A percentile compares a stretch with the other conserved stretches of the same genome.
Conservation (phyloP, 805 yeast genomes). For the Vanderwaltozyma tropicalis region DNA sequence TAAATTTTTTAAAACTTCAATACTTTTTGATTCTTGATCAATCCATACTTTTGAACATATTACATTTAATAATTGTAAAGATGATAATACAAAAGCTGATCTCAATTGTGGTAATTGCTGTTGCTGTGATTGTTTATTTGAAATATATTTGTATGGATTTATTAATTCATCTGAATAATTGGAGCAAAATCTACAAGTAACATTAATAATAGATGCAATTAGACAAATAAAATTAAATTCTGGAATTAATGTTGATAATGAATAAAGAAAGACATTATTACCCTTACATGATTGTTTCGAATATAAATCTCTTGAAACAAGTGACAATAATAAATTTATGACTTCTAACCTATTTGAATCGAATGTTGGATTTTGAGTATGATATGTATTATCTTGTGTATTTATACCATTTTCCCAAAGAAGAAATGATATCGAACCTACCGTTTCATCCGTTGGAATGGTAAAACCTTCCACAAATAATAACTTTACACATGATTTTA, state of each 20-base stretch:
- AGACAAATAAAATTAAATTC: conserved; percentile 39
- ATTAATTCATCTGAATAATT: conserved; percentile 27
- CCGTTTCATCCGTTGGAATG: conserved; percentile 9
- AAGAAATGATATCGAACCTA: conserved; percentile 21
- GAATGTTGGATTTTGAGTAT: conserved; percentile 31
- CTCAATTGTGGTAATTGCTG: conserved; percentile 25
- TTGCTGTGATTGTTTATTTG: conserved; percentile 12
- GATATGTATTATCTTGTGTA: conserved; percentile 23
- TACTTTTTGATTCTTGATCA: neutral
- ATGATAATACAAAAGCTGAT: conserved; percentile 38
- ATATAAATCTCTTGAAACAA: conserved; percentile 57
- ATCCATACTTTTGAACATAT: conserved; percentile 25
- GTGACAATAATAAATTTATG: conserved; percentile 46
- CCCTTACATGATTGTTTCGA: conserved; percentile 6
- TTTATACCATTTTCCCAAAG: conserved; percentile 84
- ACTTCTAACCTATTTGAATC: conserved; percentile 63
- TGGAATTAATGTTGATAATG: conserved; percentile 35
- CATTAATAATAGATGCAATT: conserved; percentile 63
- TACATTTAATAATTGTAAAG: conserved; percentile 52
- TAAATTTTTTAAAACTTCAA: neutral
- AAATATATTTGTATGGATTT: conserved; percentile 9
- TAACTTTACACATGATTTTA: conserved; percentile 17
- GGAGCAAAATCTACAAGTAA: conserved; percentile 42
- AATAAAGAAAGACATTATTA: conserved; percentile 50
- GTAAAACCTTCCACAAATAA: conserved; percentile 25